Base-by-base conservation (phyloP, 805 yeast genomes). In the Saccharomycopsis sp. region DNA sequence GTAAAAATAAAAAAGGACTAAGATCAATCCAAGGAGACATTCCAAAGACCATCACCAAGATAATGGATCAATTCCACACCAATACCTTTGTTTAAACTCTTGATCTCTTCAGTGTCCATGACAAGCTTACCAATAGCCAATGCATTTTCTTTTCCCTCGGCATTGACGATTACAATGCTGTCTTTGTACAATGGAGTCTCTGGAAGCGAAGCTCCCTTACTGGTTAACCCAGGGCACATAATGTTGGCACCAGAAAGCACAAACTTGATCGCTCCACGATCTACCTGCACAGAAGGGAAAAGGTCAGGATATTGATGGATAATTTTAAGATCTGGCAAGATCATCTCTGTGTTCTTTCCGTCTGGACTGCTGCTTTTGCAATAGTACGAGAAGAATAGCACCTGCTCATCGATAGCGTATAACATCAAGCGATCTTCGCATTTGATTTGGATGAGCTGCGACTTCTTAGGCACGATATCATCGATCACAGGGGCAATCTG, bases 181-280 rank as follows among this genome's bases (percentile, higher is more conserved):
- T 80, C 96, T 64, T 82, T 77, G 49, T 80, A 84, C 59, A 83
- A 69, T 41, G 67, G 71, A 34, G 85, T 85, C 23, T 85, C 92
- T 20, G 97, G 97, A 61, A 91, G 75, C 56, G 74, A 72, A 20
- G 96, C 97, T 49, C 97, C 97, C 1, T 86, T 78, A 19, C 94
- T 84, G 0, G 97, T 90, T 63, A 90, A 78, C 19, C 97, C 97
- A 2, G 97, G 97, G 72, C 97, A 92, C 98, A 92, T 92, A 67
- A 92, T 88, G 68, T 92, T 92, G 29, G 97, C 97, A 58, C 97
- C 98, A 2, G 96, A 86, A n/a, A 92, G 75, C 24, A 92, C 94
- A 68, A 92, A 92, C 72, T 92, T 92, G 70, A 92, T 92, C 55
- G 98, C 98, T 59, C 98, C 98, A 69, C 97, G 80, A 68, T 92